phyloP scores from a whole-genome alignment of 2,329 filamentous ascomycete genomes.

The Akanthomyces lecanii region DNA sequence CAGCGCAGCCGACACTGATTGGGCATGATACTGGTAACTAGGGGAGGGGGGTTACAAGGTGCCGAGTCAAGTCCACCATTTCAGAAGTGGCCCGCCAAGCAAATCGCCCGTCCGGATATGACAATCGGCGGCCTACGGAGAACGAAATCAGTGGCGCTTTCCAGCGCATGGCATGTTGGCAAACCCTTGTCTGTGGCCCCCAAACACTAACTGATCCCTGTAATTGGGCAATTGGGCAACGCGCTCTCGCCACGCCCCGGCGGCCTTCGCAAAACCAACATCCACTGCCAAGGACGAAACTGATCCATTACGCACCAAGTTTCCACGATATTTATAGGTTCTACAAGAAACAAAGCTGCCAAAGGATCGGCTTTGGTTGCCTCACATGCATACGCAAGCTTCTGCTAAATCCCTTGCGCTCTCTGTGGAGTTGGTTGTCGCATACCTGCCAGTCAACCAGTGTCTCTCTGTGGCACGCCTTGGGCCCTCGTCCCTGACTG shows the following conservation, averaged over 20 bases:
- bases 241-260: background rate
- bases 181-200: background rate
- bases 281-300: conserved; percentile 15
- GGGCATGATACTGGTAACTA: background rate
- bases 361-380: background rate
- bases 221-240: background rate
- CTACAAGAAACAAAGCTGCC: background rate
- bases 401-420: background rate
- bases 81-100: conserved; percentile 7
- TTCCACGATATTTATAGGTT: conserved; percentile 11
- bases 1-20: background rate
- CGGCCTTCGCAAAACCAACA: conserved; percentile 12
- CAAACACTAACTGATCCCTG: background rate
- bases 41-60: background rate
- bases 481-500: background rate
- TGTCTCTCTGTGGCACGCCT: background rate
- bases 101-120: conserved; percentile 6
- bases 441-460: background rate
- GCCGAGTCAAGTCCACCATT: conserved; percentile 8
- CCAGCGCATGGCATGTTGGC: background rate
- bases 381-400: background rate
- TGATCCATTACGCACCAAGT: conserved; percentile 1
- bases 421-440: background rate
- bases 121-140: conserved; percentile 4
- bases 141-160: conserved; percentile 5